Evolutionary conservation across 2,329 filamentous ascomycete species (phyloP).

Genomic region (Pseudogymnoascus sp.): DNA sequence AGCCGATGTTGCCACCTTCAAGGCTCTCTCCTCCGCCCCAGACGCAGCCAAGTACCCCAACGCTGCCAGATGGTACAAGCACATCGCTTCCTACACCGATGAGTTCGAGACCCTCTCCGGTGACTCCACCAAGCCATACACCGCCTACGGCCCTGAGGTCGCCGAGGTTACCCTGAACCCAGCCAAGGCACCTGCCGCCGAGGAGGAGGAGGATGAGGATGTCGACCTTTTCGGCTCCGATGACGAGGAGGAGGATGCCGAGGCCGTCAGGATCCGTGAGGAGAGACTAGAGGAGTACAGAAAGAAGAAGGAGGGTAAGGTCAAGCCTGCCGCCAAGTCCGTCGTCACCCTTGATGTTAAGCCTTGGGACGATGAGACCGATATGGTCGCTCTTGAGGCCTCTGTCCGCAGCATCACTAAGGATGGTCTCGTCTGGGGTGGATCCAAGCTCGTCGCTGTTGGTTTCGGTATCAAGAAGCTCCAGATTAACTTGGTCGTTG

Average conservation of each 20-base stretch:
- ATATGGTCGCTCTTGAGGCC: conserved; percentile 76
- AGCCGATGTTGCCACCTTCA: conserved; percentile 94
- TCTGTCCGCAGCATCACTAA: conserved; percentile 77
- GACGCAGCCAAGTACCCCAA: conserved; percentile 83
- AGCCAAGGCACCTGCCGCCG: conserved; percentile 69
- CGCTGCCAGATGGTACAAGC: conserved; percentile 97
- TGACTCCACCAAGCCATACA: conserved; percentile 83
- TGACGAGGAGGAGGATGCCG: conserved; percentile 88
- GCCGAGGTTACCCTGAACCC: conserved; percentile 75
- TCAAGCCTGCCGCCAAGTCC: conserved; percentile 90
- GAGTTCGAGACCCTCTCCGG: conserved; percentile 89
- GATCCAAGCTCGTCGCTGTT: conserved; percentile 78
- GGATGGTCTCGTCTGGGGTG: conserved; percentile 96
- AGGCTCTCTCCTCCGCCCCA: conserved; percentile 72
- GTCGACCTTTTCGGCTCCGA: conserved; percentile 92
- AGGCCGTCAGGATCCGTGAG: conserved; percentile 77
- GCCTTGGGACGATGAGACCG: conserved; percentile 98
- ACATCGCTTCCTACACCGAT: conserved; percentile 86
- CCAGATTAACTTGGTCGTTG: conserved; percentile 95
- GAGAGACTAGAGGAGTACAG: conserved; percentile 89
- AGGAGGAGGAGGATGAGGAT: conserved; percentile 71
- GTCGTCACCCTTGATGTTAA: conserved; percentile 94
- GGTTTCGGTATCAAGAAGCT: conserved; percentile 99
- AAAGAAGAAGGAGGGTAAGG: conserved; percentile 93
- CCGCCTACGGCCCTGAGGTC: conserved; percentile 83